Evolutionary conservation across 75 land plant genomes (phyloP), one percentile per base, ranked within the genome.

Genomic region (Larix kaempferi): DNA sequence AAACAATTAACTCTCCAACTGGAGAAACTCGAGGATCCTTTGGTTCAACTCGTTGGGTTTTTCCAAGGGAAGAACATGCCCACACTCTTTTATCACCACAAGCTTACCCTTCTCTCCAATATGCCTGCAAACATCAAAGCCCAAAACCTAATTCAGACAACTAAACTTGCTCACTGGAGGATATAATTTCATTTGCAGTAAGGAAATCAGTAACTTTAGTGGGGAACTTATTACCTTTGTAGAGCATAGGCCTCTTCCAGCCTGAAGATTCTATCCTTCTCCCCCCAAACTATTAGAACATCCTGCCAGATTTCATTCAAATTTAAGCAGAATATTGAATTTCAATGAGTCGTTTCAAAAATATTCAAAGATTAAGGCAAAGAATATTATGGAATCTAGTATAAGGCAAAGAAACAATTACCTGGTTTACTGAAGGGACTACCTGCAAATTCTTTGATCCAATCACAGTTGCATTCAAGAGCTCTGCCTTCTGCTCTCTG

Each of bases 21-120:
- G 44, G 6, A 41, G 4, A 41, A 41, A 41, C 44, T 41, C 44
- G 6, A 41, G 3, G 44, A 41, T 41, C 44, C 6, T 5, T 6
- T 41, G 2, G 44, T 41, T 41, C 44, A 41, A 41, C 44, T 41
- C 6, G 44, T 5, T 5, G 44, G 93, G 73, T 55, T 89, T 89
- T 82, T 95, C 98, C 3, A 76, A 29, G 73, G 88, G 92, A 2
- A 89, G 78, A 26, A 84, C 96, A 80, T 95, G 98, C 14, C 91
- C 98, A 6, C 88, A 86, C 23, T 88, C 78, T 74, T 87, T 88
- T 61, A 95, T 78, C 59, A 93, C 71, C 29, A 83, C 92, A 56
- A 95, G 75, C 37, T 89, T 73, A 39, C 91, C 85, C 61, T 82
- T 91, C 6, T 83, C 89, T 33, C 82, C 92, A 44, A 95, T 22